Evolutionary conservation across 2,329 filamentous ascomycete species (phyloP).

Genomic region (Fusarium sulawesiense): DNA sequence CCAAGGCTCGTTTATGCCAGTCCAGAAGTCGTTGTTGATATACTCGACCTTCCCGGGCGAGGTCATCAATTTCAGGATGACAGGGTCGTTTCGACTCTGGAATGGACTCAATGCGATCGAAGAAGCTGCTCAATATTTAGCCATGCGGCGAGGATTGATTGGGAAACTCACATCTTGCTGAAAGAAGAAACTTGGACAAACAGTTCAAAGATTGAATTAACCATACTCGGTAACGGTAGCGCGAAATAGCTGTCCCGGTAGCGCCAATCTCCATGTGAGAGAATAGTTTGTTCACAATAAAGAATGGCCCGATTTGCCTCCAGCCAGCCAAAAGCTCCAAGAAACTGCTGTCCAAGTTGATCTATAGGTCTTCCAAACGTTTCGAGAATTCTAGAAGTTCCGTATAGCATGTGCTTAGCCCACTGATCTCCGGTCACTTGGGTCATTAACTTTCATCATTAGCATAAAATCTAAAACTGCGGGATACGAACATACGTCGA

Average conservation of each 20-base stretch:
- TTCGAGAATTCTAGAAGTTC: conserved; percentile 42
- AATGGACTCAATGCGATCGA: conserved; percentile 29
- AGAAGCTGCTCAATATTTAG: conserved; percentile 25
- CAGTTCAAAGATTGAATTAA: conserved; percentile 15
- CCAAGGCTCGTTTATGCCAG: background rate
- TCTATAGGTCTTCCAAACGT: background rate
- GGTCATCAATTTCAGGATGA: background rate
- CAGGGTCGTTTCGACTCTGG: background rate
- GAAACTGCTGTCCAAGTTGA: conserved; percentile 21
- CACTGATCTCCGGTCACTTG: conserved; percentile 42
- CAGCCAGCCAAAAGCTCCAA: conserved; percentile 37
- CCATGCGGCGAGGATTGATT: fast-evolving
- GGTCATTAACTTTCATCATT: conserved; percentile 40
- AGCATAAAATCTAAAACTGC: background rate
- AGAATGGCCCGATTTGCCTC: conserved; percentile 44
- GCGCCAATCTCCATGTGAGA: conserved; percentile 19
- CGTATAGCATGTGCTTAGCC: conserved; percentile 46
- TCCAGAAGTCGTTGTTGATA: conserved; percentile 11
- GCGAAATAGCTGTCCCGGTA: no score
- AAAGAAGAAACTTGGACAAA: conserved; percentile 35
- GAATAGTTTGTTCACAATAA: conserved; percentile 40
- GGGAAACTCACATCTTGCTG: conserved; percentile 25
- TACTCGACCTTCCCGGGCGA: conserved; percentile 21
- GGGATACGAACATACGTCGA: conserved; percentile 37
- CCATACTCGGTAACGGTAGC: no score